These are phyloP conservation scores for Gloeopeniophorella convolvens DNA, from an alignment of 768 basidiomycete species.

Conservation along the genomic window DNA sequence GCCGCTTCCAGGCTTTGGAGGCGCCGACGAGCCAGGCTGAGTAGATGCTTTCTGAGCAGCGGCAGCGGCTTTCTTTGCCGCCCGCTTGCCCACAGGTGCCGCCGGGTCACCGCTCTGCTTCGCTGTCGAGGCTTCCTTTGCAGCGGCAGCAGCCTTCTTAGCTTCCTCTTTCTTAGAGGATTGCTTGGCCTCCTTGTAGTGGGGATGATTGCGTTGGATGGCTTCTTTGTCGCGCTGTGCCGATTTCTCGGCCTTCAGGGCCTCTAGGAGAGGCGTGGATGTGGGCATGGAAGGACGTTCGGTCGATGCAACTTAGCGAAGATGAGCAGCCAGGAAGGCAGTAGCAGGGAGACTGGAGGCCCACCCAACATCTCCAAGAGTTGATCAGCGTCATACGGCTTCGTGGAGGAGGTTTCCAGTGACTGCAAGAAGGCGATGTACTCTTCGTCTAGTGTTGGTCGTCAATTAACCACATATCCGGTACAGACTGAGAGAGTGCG, in stretches of 20 bases:
- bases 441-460: slow-evolving; percentile 56
- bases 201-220: slow-evolving; percentile 64
- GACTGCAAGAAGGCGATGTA: slow-evolving; percentile 76
- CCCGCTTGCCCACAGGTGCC: slow-evolving; percentile 31
- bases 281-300: slow-evolving; percentile 60
- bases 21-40: slow-evolving; percentile 5
- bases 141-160: slow-evolving; percentile 27
- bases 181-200: slow-evolving; percentile 50
- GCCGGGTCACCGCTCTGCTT: slow-evolving; percentile 21
- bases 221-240: slow-evolving; percentile 64
- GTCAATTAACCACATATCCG: neutral
- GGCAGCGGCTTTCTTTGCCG: slow-evolving; percentile 28
- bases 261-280: slow-evolving; percentile 88
- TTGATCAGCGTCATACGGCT: slow-evolving; percentile 49
- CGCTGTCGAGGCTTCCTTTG: slow-evolving; percentile 17
- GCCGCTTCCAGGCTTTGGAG: slow-evolving; percentile 3
- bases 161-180: slow-evolving; percentile 36
- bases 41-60: slow-evolving; percentile 13
- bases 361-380: slow-evolving; percentile 54
- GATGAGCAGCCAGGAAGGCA: neutral
- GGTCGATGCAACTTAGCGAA: slow-evolving; percentile 52
- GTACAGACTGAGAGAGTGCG: neutral
- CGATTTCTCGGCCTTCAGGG: slow-evolving; percentile 78
- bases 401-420: slow-evolving; percentile 45
- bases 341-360: slow-evolving; percentile 21